Conservation (phyloP, 176 grass and related monocot genomes). For the Leersia perrieri region DNA sequence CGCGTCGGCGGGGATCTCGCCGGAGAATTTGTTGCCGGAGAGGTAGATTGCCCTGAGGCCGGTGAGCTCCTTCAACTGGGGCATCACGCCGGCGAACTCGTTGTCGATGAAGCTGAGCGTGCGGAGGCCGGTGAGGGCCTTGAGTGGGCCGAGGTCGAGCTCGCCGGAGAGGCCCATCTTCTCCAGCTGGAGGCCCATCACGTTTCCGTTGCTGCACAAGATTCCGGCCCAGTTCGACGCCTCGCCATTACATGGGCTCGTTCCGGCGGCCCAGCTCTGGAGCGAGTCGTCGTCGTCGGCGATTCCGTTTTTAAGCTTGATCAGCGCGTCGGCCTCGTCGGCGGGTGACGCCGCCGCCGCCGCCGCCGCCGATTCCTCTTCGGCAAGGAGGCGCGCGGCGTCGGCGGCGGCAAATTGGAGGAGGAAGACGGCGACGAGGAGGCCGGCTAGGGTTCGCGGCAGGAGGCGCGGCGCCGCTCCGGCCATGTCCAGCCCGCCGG, state of each 20-base stretch:
- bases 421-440: neutral
- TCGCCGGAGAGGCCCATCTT: constrained; percentile 56
- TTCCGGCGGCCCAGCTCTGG: constrained; percentile 45
- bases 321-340: constrained; percentile 51
- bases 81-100: constrained; percentile 63
- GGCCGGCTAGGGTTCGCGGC: neutral
- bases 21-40: constrained; percentile 71
- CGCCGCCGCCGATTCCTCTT: no score
- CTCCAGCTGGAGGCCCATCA: constrained; percentile 80
- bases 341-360: constrained; percentile 4
- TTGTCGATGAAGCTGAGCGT: constrained; percentile 74
- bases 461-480: constrained; percentile 9
- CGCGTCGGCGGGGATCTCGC: constrained; percentile 53
- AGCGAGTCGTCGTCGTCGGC: constrained; percentile 31
- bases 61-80: constrained; percentile 45
- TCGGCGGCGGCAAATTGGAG: neutral
- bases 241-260: constrained; percentile 46
- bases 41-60: constrained; percentile 57
- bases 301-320: constrained; percentile 60
- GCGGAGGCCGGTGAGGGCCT: constrained; percentile 35
- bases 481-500: constrained; percentile 56
- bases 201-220: constrained; percentile 50
- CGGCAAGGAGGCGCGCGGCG: constrained; percentile 29
- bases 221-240: constrained; percentile 56
- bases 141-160: constrained; percentile 53